Base-by-base conservation (phyloP, 257 asterid species). In the Solanum chaucha region DNA sequence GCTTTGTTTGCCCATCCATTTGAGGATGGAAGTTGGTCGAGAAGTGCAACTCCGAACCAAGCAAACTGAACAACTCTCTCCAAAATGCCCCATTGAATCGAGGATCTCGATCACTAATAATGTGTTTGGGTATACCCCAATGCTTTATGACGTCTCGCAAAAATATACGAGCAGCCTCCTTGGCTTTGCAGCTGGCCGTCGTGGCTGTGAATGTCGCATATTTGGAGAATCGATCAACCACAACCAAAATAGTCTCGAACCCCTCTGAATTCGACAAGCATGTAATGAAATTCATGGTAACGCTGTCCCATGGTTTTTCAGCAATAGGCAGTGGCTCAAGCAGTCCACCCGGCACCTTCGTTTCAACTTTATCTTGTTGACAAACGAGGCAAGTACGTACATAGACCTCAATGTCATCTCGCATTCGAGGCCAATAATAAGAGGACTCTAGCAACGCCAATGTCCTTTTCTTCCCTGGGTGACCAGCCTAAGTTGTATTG, bases 401-500 rank as follows among this genome's bases (percentile, higher is more conserved):
- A 15, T 51, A 15, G 2, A 51, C 8, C 6, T 15, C 61, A 15
- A 51, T 51, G 19, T 14, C 59, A 51, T 51, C 8, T 15, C 8
- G 20, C 22, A 51, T 51, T 0, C 8, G 3, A 15, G 59, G 3
- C 22, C 22, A 51, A 51, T 51, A 51, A 15, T 51, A 15, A 14
- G 22, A 51, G 22, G 59, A 51, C 22, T 51, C 3, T 19, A 15
- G 19, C 6, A 51, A 51, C 1, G 3, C 61, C 22, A 51, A 51
- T 2, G 22, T 15, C 8, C 8, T 19, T 5, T 51, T 51, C 22
- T 51, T 0, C 22, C 61, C 8, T 3, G 8, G 22, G 8, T 15
- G 22, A 51, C 61, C 22, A 14, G 0, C 8, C 61, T 22, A 51
- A 1, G 22, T 19, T 0, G 22, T 5, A 15, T 51, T 3, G 3